Conservation (phyloP, 768 basidiomycete genomes). For the Podaxis mareebaensis region DNA sequence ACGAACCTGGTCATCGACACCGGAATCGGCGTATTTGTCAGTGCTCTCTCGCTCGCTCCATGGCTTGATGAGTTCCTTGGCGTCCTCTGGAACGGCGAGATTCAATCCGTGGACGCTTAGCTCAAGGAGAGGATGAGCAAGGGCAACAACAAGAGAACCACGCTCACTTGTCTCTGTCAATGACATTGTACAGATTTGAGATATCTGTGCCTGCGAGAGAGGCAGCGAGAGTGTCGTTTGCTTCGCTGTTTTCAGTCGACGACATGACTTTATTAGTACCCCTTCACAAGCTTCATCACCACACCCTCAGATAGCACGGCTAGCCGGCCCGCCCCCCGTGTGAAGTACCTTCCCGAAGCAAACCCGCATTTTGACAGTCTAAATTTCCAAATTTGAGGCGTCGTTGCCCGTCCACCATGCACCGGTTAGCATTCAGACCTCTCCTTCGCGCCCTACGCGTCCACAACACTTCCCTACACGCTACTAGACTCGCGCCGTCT, state of each 20-base stretch:
- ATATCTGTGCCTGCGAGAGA: slow-evolving; percentile 47
- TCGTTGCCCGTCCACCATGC: slow-evolving; percentile 9
- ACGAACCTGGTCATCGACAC: slow-evolving; percentile 82
- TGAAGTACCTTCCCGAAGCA: background rate
- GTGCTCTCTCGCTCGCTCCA: slow-evolving; percentile 80
- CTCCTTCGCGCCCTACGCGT: slow-evolving; percentile 32
- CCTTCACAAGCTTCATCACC: background rate
- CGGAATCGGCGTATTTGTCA: slow-evolving; percentile 66
- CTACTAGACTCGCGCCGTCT: background rate
- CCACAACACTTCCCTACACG: slow-evolving; percentile 13
- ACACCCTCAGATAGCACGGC: background rate
- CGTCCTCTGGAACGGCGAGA: slow-evolving; percentile 77
- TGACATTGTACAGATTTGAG: slow-evolving; percentile 57
- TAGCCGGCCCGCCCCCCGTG: background rate
- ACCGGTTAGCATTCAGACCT: slow-evolving; percentile 22
- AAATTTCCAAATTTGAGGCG: background rate
- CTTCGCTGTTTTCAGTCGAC: background rate
- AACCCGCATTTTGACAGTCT: background rate
- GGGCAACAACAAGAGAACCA: slow-evolving; percentile 3
- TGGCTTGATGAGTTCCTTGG: slow-evolving; percentile 74
- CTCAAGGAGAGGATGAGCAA: slow-evolving; percentile 27
- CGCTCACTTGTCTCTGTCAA: slow-evolving; percentile 70
- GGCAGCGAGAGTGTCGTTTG: slow-evolving; percentile 42
- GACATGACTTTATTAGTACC: background rate
- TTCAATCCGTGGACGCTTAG: slow-evolving; percentile 80